phyloP scores from a whole-genome alignment of 805 yeast species.

The Candida germanica region DNA sequence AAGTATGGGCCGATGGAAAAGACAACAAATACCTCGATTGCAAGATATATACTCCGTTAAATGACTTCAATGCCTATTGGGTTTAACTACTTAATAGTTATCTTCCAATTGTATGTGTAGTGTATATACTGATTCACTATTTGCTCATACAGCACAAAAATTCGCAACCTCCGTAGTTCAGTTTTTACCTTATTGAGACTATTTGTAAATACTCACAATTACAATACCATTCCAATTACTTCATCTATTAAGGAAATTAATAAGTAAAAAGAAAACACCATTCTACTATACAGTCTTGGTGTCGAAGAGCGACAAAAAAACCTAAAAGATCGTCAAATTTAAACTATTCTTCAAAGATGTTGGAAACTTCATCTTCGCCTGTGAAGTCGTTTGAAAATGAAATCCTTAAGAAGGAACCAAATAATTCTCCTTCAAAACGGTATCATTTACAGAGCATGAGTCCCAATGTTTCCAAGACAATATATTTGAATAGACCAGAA shows the following conservation, averaged over 20 bases:
- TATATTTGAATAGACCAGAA: constrained; percentile 20
- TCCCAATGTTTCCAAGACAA: constrained; percentile 31
- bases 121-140: no score
- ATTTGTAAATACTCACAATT: constrained; percentile 6
- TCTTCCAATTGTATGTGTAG: no score
- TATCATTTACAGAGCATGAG: constrained; percentile 32
- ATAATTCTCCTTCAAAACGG: constrained; percentile 19
- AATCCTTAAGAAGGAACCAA: constrained; percentile 8
- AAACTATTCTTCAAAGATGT: no score
- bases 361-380: constrained; percentile 6
- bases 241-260: constrained; percentile 5
- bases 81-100: no score
- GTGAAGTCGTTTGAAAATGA: constrained; percentile 4
- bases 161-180: no score
- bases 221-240: neutral
- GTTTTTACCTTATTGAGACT: no score
- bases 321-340: no score
- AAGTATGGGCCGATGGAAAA: neutral
- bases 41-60: no score
- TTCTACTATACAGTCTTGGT: constrained; percentile 6
- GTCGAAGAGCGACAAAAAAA: no score
- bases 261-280: constrained; percentile 7
- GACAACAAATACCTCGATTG: no score
- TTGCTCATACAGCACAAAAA: no score
- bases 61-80: no score